These are phyloP conservation scores for Podospora pseudopauciseta DNA, from an alignment of 495 filamentous ascomycete genomes.

Conservation along the genomic window DNA sequence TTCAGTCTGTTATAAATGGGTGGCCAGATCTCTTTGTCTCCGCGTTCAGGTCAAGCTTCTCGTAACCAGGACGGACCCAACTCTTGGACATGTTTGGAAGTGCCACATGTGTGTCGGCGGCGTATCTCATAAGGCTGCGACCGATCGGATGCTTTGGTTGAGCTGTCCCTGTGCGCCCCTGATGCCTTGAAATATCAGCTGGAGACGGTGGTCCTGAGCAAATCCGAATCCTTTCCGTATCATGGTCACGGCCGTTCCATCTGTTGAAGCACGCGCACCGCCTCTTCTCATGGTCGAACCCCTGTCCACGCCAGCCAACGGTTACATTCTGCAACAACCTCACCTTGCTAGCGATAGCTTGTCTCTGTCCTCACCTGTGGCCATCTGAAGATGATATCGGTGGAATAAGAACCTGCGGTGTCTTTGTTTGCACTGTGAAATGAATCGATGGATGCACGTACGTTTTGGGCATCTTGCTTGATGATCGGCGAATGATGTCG, in stretches of 20 bases:
- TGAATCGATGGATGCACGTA: neutral
- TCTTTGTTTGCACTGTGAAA: neutral
- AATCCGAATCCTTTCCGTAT: neutral
- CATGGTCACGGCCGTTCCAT: neutral
- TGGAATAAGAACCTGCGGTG: neutral
- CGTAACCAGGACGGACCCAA: neutral
- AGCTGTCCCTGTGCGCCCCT: neutral
- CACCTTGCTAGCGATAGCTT: neutral
- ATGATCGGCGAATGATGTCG: slow-evolving; percentile 9
- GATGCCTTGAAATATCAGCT: neutral
- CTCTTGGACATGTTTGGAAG: neutral
- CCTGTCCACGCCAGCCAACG: neutral
- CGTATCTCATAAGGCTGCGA: neutral
- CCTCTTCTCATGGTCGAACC: neutral
- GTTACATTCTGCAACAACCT: neutral
- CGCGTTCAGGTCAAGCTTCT: neutral
- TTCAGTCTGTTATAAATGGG: neutral
- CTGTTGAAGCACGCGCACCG: neutral
- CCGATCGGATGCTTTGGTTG: neutral
- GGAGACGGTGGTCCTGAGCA: neutral
- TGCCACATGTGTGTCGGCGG: neutral
- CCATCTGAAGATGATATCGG: neutral
- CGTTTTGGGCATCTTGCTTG: neutral
- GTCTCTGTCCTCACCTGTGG: neutral
- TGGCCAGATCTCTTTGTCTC: neutral